Evolutionary conservation across 2,329 filamentous ascomycete species (phyloP), one percentile per base, ranked within the genome.

Genomic region (Byssothecium circinans): DNA sequence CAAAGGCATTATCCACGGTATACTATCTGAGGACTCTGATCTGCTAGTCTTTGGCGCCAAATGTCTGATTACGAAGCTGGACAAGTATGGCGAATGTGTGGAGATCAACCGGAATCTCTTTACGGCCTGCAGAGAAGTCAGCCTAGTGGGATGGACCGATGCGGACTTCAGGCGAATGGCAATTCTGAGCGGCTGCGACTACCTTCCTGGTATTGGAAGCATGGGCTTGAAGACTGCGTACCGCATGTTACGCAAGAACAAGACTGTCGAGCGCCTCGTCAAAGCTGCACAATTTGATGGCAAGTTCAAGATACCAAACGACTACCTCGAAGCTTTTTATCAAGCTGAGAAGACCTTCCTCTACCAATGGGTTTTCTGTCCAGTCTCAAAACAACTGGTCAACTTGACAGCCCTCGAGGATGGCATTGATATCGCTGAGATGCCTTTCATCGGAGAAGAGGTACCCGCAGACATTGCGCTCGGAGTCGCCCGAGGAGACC

Each of bases 1-100:
- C 41, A 82, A 89, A 49, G 92, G 92, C 1, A 76, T 91, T 41
- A 87, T 96, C 59, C 77, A 86, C 58, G 95, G 90, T 20, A 95
- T 99, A 54, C 75, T 99, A 29, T 96, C 94, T 0, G 94, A 99
- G 68, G 94, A 99, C 69, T 99, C 94, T 0, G 94, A 99, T 74
- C 78, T 99, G 47, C 77, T 99, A 27, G 94, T 99, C 0, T 99
- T 99, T 60, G 94, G 94, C 14, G 91, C 91, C 19, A 92, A 90
- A 71, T 83, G 89, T 43, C 79, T 99, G 11, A 75, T 99, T 50
- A 97, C 94, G 4, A 99, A 99, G 71, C 79, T 99, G 43, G 92
- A 96, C 62, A 88, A 95, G 68, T 90, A 95, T 58, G 94, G 94
- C 39, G 88, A 94, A 53, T 96, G 91, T 64, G 81, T 97, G 52